Conservation (phyloP, 2,329 filamentous ascomycete species). For the Biscogniauxia mediterranea region DNA sequence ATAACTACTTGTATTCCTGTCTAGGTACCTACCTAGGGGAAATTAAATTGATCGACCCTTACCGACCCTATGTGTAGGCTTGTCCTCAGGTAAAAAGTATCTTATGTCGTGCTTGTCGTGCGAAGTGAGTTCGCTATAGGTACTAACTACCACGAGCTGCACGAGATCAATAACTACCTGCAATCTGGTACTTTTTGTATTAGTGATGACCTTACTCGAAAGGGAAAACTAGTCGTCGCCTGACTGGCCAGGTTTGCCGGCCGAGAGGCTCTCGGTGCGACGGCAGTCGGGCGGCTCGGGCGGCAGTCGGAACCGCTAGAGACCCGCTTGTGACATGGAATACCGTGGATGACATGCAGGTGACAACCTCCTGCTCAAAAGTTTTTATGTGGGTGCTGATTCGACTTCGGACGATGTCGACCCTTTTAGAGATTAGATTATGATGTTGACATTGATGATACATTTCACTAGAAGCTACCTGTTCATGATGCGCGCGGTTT, state of each 20-base stretch:
- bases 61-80: not conserved
- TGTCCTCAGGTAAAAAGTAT: not conserved
- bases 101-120: not conserved
- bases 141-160: too few species aligned
- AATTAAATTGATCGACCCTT: not conserved
- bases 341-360: conserved; percentile 14
- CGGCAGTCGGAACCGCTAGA: conserved; percentile 1
- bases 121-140: not conserved
- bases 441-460: too few species aligned
- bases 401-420: too few species aligned
- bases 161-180: too few species aligned
- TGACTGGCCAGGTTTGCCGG: conserved; percentile 7
- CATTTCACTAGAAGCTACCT: not conserved
- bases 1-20: too few species aligned
- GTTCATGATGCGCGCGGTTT: too few species aligned
- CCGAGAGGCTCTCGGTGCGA: not conserved
- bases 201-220: not conserved
- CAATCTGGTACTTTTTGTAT: too few species aligned
- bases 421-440: too few species aligned
- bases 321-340: conserved; percentile 4
- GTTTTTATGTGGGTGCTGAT: too few species aligned
- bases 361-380: not conserved
- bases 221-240: not conserved
- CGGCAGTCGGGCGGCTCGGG: conserved; percentile 8
- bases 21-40: not conserved